Base-by-base conservation (phyloP, 2,329 filamentous ascomycete species). In the Gaeumannomyces tritici region DNA sequence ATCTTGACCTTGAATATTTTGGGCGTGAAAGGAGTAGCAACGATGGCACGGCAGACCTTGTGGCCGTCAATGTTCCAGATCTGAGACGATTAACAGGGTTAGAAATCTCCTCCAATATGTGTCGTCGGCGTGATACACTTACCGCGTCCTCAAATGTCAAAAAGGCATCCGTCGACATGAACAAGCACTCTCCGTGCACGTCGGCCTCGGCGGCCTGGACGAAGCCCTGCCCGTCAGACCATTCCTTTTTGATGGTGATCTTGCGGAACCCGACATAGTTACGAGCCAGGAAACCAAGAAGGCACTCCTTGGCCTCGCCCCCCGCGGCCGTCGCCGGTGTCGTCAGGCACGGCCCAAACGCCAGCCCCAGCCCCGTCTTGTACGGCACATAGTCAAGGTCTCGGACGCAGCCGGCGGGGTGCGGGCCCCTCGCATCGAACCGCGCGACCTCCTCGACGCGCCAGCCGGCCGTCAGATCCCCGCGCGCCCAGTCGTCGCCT, bases 181-280 rank as follows among this genome's bases (percentile, higher is more conserved):
- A 75, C 15, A 81, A 68, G 65, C 83, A 86, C 21, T 81, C 76
- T 0, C 80, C 78, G 47, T 75, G 72, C 2, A 72, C 70, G 61
- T 86, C 81, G 1, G 67, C 64, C 24, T 70, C 64, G 29, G 75
- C 76, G 1, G 83, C 68, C 1, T 71, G 65, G 2, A 83, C 62
- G 1, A 80, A 76, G 1, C 72, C 64, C 21, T 74, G 60, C 3
- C 74, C 47, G 4, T 55, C 67, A 2, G 29, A 65, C 75, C 76
- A 79, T 0, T 70, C 57, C 0, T 67, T 69, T 1, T 70, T 64
- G 24, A 85, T 68, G 0, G 77, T 77, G 57, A 86, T 66, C 55
- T 75, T 75, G 24, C 82, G 77, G 66, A 86, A 86, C 1, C 83
- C 83, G 57, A 85, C 76, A 63, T 84, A 79, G 65, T 82, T 79